phyloP scores from a whole-genome alignment of 306 rosid species.

The Rosa multiflora region DNA sequence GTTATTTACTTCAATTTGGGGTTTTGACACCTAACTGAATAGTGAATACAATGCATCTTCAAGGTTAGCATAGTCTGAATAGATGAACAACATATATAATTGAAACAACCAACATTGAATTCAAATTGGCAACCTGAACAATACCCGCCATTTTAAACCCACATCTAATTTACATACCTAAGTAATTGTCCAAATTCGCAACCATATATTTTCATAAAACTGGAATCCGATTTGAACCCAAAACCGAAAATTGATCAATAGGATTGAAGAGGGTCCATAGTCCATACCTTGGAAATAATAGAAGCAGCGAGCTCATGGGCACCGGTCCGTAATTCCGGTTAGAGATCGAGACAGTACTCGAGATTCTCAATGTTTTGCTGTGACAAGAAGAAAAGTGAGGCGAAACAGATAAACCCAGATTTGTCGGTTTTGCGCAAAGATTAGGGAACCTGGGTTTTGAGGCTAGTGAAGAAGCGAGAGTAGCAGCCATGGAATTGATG shows the following conservation, averaged over 20 bases:
- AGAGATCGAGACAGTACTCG: constrained; percentile 59
- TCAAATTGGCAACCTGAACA: no score
- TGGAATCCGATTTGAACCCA: background rate
- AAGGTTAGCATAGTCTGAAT: no score
- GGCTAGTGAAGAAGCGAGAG: constrained; percentile 41
- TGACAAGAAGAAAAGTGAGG: constrained; percentile 25
- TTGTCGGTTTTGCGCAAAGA: constrained; percentile 20
- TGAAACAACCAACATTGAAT: no score
- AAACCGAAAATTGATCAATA: background rate
- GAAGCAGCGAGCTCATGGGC: constrained; percentile 68
- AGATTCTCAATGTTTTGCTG: constrained; percentile 30
- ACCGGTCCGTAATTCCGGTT: constrained; percentile 45
- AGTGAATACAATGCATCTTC: no score
- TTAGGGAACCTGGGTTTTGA: constrained; percentile 16
- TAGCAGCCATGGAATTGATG: constrained; percentile 52
- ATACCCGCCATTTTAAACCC: no score
- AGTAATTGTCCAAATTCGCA: no score
- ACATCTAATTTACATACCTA: no score
- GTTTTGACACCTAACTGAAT: background rate
- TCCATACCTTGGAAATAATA: constrained; percentile 69
- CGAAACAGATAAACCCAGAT: background rate
- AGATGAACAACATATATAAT: no score
- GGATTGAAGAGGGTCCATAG: background rate
- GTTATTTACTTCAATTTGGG: background rate
- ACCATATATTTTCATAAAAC: background rate